Evolutionary conservation across 2,329 filamentous ascomycete genomes (phyloP).

Genomic region (Mollisia scopiformis): DNA sequence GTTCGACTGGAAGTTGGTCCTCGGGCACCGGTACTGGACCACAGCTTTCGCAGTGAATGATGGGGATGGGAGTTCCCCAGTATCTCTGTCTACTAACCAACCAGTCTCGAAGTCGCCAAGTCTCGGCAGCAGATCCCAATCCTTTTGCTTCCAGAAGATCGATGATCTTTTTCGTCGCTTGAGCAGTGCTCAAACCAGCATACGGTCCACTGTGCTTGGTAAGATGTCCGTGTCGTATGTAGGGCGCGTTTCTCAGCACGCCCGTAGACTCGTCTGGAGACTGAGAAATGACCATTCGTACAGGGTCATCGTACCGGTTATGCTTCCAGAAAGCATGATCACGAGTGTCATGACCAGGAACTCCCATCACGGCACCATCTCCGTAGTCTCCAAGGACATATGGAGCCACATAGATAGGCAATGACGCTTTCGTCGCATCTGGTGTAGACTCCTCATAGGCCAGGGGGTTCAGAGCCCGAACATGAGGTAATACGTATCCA

Average conservation of each 20-base stretch:
- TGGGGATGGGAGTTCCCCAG: slow-evolving; percentile 89
- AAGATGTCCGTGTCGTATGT: slow-evolving; percentile 68
- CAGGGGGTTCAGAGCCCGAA: slow-evolving; percentile 69
- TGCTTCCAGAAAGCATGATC: slow-evolving; percentile 81
- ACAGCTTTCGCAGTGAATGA: slow-evolving; percentile 78
- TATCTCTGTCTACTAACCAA: slow-evolving; percentile 90
- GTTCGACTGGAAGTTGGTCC: slow-evolving; percentile 73
- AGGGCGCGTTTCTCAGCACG: slow-evolving; percentile 54
- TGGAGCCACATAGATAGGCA: slow-evolving; percentile 81
- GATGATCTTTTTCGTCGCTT: slow-evolving; percentile 65
- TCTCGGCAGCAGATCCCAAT: slow-evolving; percentile 66
- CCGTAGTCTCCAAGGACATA: slow-evolving; percentile 88
- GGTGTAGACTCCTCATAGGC: slow-evolving; percentile 55
- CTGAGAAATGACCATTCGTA: slow-evolving; percentile 62
- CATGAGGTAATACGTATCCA: slow-evolving; percentile 67
- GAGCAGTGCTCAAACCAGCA: slow-evolving; percentile 62
- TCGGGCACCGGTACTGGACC: slow-evolving; percentile 79
- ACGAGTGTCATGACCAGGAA: slow-evolving; percentile 80
- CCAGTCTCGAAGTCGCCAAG: slow-evolving; percentile 87
- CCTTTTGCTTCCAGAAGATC: slow-evolving; percentile 53
- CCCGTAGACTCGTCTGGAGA: slow-evolving; percentile 50
- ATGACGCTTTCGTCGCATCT: slow-evolving; percentile 53
- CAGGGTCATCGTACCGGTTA: slow-evolving; percentile 62
- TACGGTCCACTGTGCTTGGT: slow-evolving; percentile 68
- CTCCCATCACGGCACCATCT: slow-evolving; percentile 89